phyloP scores from a whole-genome alignment of 257 asterid genomes.

The Solanum lycopersicoides region DNA sequence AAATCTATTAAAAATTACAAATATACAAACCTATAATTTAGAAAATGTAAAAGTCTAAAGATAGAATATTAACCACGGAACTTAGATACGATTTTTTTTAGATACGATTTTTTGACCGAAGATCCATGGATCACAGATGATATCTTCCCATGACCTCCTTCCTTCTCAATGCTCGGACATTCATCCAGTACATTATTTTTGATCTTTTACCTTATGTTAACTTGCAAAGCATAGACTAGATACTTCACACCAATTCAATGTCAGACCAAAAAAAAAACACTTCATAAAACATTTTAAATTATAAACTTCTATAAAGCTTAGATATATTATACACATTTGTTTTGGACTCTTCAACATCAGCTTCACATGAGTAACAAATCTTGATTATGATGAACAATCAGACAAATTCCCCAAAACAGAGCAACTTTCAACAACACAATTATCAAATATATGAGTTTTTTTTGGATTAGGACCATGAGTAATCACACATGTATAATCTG shows the following conservation, averaged over 20 bases:
- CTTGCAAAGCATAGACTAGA: neutral
- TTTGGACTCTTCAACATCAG: neutral
- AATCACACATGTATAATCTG: conserved; percentile 90
- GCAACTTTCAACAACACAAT: conserved; percentile 59
- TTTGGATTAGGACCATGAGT: conserved; percentile 82
- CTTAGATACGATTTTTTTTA: no score
- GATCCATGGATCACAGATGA: neutral
- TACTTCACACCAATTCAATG: neutral
- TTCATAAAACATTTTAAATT: neutral
- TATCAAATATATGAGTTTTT: conserved; percentile 74
- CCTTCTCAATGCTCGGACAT: neutral
- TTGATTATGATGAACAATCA: conserved; percentile 23
- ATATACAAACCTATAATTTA: neutral
- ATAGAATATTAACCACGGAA: no score
- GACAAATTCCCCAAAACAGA: conserved; percentile 6
- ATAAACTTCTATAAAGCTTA: neutral
- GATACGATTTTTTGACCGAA: no score
- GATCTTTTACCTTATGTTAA: neutral
- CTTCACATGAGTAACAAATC: conserved; percentile 45
- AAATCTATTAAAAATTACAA: neutral
- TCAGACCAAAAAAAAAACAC: no score
- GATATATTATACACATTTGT: neutral
- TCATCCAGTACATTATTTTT: neutral
- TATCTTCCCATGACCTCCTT: neutral
- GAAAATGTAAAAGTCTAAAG: no score